A percentile compares a stretch with the other conserved stretches of the same genome.
Conservation (phyloP, 164 flowering plant genomes). For the Magnolia changhungtana region DNA sequence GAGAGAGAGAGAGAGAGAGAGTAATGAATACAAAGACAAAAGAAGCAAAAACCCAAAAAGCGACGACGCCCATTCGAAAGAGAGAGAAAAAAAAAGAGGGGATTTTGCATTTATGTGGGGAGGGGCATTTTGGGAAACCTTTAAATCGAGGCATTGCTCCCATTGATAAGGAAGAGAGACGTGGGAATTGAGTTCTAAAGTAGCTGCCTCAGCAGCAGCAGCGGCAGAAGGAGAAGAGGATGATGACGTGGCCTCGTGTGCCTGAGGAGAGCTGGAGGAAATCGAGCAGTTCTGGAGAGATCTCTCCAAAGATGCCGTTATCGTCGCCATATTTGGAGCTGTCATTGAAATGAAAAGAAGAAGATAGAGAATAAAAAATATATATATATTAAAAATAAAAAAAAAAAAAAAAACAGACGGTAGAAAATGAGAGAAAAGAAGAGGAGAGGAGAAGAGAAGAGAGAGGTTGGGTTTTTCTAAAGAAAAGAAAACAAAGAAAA, state of each 20-base stretch:
- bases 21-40: too few relatives aligned
- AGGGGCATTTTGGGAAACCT: constrained; percentile 36
- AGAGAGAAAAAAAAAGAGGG: neutral
- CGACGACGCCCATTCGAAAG: neutral
- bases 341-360: constrained; percentile 26
- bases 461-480: neutral
- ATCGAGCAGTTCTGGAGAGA: constrained; percentile 73
- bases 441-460: neutral
- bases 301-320: constrained; percentile 65
- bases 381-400: neutral
- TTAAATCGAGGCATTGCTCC: constrained; percentile 95
- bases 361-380: neutral
- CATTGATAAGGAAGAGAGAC: constrained; percentile 75
- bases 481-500: neutral
- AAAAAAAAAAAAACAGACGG: neutral
- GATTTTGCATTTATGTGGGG: neutral
- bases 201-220: constrained; percentile 14
- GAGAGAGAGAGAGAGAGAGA: too few relatives aligned
- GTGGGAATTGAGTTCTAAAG: constrained; percentile 71
- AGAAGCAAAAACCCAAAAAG: too few relatives aligned
- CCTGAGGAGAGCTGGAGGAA: neutral
- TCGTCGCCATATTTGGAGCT: constrained; percentile 51
- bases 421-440: neutral
- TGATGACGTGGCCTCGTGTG: neutral
- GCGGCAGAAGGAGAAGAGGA: constrained; percentile 10